Evolutionary conservation across 345 rosid species (phyloP), one percentile per base, ranked within the genome.

Genomic region (Eucalyptus grandis): DNA sequence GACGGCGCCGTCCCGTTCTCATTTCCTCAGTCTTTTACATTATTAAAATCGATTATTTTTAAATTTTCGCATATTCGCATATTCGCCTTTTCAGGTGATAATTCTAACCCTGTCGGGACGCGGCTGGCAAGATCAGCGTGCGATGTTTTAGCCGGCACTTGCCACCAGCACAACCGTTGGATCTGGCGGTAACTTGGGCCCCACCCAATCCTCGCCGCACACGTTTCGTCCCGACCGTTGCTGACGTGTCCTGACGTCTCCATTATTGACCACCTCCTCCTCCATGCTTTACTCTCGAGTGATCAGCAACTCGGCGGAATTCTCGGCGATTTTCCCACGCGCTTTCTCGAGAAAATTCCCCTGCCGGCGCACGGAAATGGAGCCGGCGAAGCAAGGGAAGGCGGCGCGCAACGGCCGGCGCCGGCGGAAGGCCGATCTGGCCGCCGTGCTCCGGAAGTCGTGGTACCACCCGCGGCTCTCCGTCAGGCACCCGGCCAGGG

Each of bases 381-480:
- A 86, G 51, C 87, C 40, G 9, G 30, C 2, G 19, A 8, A 34
- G 43, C 54, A 26, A 58, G 54, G 43, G 50, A 69, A 89, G 47
- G 89, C 51, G 44, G 88, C 89, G 87, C 60, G 86, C 77, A 51
- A 94, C 77, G 72, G 94, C 24, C 88, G 92, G 77, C 88, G 90
- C 86, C 93, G 93, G 87, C 93, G 90, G 90, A 96, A 95, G 89
- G 92, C 95, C 49, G 97, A 96, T 87, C 44, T 98, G 49, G 95
- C 94, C 53, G 44, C 96, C n/a, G 86, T 95, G 88, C 94, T 97
- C 46, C 94, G 98, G 40, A 98, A 96, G 89, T 95, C 99, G 34
- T 98, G 99, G 99, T 98, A 95, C 95, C 99, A 95, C 93, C 92
- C 97, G 37, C 87, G 98, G 51, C 89, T 96, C 85, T 98, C 98